Percentiles rank a stretch among this genome's conserved stretches.
Conservation (phyloP, 495 filamentous ascomycete species). For the Tuber indicum region DNA sequence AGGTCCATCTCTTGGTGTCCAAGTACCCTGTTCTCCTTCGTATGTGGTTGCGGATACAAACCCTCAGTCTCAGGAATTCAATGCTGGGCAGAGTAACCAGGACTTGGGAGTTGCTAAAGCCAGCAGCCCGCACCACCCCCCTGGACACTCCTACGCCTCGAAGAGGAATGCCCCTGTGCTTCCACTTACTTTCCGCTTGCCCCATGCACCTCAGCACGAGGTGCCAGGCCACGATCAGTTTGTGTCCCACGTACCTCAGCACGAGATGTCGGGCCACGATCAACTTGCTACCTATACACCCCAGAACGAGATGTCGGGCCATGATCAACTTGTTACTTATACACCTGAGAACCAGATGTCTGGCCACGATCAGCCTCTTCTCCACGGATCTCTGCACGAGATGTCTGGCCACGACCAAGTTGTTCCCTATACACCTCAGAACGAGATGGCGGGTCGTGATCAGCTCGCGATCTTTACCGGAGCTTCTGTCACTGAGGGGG, state of each 20-base stretch:
- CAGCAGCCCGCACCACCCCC: rapidly evolving
- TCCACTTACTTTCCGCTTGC: neutral
- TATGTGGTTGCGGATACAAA: neutral
- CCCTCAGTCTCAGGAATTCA: neutral
- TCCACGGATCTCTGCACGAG: neutral
- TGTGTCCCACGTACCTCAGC: neutral
- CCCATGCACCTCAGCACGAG: neutral
- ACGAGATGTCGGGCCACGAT: neutral
- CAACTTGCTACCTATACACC: rapidly evolving
- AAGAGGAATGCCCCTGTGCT: neutral
- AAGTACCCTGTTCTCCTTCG: neutral
- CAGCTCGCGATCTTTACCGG: neutral
- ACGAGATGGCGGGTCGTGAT: neutral
- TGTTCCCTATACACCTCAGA: neutral
- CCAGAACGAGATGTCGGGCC: neutral
- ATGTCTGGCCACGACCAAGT: neutral
- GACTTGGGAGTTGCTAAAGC: neutral
- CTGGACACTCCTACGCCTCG: neutral
- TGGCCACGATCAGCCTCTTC: neutral
- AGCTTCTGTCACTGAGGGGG: neutral
- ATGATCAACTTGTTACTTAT: too few relatives aligned
- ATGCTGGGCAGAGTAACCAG: neutral
- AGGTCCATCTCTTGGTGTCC: neutral
- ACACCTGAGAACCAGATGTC: neutral
- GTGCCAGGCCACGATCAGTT: neutral